phyloP scores from a whole-genome alignment of 1,139 yeast species.

The Spencermartinsiella ligniputridi region DNA sequence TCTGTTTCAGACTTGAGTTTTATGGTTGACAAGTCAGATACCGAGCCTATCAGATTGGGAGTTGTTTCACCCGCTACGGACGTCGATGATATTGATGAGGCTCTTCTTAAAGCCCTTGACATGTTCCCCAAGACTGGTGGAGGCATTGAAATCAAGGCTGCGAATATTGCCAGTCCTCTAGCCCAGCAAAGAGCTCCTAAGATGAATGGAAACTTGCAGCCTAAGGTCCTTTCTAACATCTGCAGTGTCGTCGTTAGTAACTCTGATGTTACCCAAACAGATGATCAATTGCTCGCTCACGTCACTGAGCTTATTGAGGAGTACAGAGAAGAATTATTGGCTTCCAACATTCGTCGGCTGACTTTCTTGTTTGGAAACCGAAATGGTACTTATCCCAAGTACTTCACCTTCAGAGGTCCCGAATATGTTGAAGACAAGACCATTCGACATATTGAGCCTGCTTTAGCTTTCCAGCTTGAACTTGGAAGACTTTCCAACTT shows the following conservation, averaged over 20 bases:
- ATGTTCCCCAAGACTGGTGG: constrained; percentile 47
- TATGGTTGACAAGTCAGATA: constrained; percentile 61
- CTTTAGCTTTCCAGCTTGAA: constrained; percentile 95
- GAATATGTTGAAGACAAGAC: constrained; percentile 70
- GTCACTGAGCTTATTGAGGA: constrained; percentile 65
- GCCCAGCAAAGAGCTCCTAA: constrained; percentile 32
- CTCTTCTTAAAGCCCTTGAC: constrained; percentile 71
- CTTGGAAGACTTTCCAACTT: constrained; percentile 91
- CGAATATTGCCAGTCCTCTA: constrained; percentile 24
- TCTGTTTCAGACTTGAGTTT: constrained; percentile 90
- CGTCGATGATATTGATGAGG: constrained; percentile 85
- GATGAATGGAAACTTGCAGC: constrained; percentile 32
- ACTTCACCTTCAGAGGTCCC: constrained; percentile 93
- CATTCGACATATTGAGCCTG: constrained; percentile 97
- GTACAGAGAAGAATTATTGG: constrained; percentile 61
- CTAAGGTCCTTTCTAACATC: constrained; percentile 59
- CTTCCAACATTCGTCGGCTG: constrained; percentile 80
- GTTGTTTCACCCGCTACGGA: constrained; percentile 77
- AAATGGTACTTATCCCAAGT: constrained; percentile 87
- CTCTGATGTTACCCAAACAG: constrained; percentile 68
- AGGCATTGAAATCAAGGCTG: constrained; percentile 28
- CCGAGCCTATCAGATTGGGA: constrained; percentile 76
- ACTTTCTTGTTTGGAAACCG: constrained; percentile 84
- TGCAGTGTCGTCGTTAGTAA: constrained; percentile 73
- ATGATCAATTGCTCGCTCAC: constrained; percentile 60